These are phyloP conservation scores for Lasiodiplodia hormozganensis DNA, from an alignment of 2,329 filamentous ascomycete species.

Conservation along the genomic window DNA sequence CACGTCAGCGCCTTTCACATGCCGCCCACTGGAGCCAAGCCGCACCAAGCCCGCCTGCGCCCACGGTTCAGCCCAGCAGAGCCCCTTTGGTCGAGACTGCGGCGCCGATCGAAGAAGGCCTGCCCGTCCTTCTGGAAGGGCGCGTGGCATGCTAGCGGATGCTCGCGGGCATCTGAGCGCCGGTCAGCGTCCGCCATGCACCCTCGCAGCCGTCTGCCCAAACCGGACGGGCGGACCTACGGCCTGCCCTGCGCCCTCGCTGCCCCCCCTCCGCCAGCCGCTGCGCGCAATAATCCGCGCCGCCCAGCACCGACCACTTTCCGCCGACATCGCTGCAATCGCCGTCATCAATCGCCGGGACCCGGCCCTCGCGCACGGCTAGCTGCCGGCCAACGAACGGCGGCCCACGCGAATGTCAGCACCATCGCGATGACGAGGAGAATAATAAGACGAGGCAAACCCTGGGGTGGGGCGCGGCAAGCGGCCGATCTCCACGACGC, in stretches of 20 bases:
- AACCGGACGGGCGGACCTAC: conserved; percentile 10
- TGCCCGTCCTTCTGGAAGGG: conserved; percentile 16
- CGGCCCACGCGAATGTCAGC: conserved; percentile 7
- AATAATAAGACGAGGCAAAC: background rate
- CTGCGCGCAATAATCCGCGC: background rate
- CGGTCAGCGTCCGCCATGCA: conserved; percentile 3
- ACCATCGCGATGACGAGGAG: conserved; percentile 1
- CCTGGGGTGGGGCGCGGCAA: conserved; percentile 23
- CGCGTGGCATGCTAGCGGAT: conserved; percentile 15
- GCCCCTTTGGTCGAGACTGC: conserved; percentile 19
- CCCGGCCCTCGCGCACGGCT: background rate
- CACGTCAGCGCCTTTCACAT: conserved; percentile 25
- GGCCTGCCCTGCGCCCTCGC: background rate
- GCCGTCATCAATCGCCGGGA: background rate
- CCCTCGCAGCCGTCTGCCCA: background rate
- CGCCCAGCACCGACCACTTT: background rate
- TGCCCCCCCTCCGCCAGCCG: background rate
- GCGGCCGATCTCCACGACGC: conserved; percentile 23
- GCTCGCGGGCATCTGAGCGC: conserved; percentile 22
- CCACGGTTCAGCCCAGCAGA: conserved; percentile 23
- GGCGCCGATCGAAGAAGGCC: conserved; percentile 17
- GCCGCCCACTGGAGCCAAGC: conserved; percentile 15
- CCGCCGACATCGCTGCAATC: conserved; percentile 16
- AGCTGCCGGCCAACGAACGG: background rate
- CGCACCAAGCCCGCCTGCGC: background rate